A percentile compares a stretch with the other conserved stretches of the same genome.
These are phyloP conservation scores for Apiospora marii DNA, from an alignment of 2,329 filamentous ascomycete genomes.

Conservation along the genomic window DNA sequence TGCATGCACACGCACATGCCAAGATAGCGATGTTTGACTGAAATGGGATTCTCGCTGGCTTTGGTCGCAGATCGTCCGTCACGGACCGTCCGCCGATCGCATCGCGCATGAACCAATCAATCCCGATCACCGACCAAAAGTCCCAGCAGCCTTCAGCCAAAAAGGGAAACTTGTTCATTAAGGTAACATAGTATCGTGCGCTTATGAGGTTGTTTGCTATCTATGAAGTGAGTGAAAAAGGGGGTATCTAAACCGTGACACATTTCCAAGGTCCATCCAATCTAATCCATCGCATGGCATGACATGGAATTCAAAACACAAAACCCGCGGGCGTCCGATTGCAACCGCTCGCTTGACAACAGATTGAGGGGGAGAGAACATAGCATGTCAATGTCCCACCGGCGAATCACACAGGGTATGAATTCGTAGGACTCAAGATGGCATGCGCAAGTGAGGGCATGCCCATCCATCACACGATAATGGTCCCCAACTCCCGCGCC, in stretches of 20 bases:
- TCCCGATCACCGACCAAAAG: neutral
- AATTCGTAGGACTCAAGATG: too few species aligned
- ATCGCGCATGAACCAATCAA: neutral
- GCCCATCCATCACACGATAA: slow-evolving; percentile 21
- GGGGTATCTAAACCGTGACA: slow-evolving; percentile 11
- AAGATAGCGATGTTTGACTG: neutral
- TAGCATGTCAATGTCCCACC: too few species aligned
- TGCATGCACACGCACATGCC: neutral
- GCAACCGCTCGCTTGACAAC: neutral
- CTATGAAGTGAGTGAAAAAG: neutral
- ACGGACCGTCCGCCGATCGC: neutral
- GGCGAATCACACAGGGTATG: too few species aligned
- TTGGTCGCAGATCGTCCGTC: neutral
- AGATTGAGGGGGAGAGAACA: too few species aligned
- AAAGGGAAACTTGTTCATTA: neutral
- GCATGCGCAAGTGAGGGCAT: neutral
- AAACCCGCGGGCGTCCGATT: neutral
- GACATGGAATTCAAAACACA: slow-evolving; percentile 34
- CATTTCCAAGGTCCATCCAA: neutral
- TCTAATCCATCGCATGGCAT: neutral
- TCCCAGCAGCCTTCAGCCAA: neutral
- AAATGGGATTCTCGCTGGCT: neutral
- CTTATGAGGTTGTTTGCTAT: too few species aligned
- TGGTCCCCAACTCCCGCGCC: slow-evolving; percentile 28
- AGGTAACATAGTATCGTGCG: neutral